Evolutionary conservation across 768 basidiomycete genomes (phyloP), one percentile per base, ranked within the genome.

Genomic region (Saitozyma podzolica): DNA sequence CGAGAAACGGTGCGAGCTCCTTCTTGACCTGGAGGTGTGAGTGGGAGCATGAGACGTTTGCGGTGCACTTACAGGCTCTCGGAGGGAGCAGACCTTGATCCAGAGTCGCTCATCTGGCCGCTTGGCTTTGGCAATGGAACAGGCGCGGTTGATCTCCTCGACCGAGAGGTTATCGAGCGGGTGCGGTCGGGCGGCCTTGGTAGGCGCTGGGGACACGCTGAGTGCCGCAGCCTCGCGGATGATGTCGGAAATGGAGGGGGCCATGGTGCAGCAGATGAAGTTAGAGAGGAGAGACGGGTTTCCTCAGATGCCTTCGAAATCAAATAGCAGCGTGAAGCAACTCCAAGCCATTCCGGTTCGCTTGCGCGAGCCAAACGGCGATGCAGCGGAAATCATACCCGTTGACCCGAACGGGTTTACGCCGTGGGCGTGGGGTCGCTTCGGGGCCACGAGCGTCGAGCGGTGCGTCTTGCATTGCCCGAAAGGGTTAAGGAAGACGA

Each of bases 171-270:
- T 20, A 48, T 63, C 62, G 39, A 63, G 56, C 13, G 62, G 62
- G 41, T 63, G 62, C 5, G 55, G 37, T 6, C 16, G n/a, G 19
- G 50, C 19, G 9, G 56, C 6, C n/a, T 56, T 55, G 42, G 11
- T 29, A 17, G 54, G 51, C 29, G 11, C 40, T 19, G 45, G 29
- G 29, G 42, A 16, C 6, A 13, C 10, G 3, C 40, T 42, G 59
- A 16, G n/a, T 29, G 17, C 16, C 40, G n/a, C 37, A 7, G 61
- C 56, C 48, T 62, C 61, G 10, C 61, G 61, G 14, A 62, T 47
- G 48, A 62, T n/a, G 37, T 62, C 61, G 8, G 61, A 62, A 20
- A 62, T 62, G 19, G 61, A 62, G 8, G 61, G 61, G 1, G 51
- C 61, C 61, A 62, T 62, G 7, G 20, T 48, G 41, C 14, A 29